Conservation (phyloP, 305 asterid genomes). For the Caryopteris hybrid region DNA sequence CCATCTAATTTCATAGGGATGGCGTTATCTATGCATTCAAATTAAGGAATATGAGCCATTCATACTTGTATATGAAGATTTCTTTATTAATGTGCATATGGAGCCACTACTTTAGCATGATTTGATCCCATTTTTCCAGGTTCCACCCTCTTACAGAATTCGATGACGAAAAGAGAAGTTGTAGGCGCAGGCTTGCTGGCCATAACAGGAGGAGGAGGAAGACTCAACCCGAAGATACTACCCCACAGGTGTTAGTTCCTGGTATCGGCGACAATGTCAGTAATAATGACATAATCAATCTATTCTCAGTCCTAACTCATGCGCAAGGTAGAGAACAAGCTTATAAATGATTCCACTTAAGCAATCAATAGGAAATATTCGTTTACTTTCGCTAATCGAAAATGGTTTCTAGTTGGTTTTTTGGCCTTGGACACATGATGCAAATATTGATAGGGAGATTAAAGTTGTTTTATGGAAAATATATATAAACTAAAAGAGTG, state of each 20-base stretch:
- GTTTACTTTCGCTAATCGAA: background rate
- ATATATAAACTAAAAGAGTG: background rate
- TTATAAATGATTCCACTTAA: background rate
- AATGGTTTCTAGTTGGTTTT: conserved; percentile 9
- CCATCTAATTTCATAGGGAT: background rate
- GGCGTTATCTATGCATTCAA: background rate
- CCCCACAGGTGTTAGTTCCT: conserved; percentile 40
- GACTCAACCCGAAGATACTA: conserved; percentile 68
- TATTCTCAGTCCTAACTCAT: conserved; percentile 56
- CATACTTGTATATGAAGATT: background rate
- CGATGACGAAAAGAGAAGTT: conserved; percentile 96
- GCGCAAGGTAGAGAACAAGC: conserved; percentile 49
- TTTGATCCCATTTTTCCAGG: conserved; percentile 39
- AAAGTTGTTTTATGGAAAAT: background rate
- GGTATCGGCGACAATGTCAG: conserved; percentile 35
- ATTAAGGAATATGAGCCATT: background rate
- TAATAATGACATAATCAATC: conserved; percentile 55
- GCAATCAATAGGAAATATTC: conserved; percentile 1
- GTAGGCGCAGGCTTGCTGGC: conserved; percentile 96
- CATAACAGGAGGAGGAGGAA: conserved; percentile 97
- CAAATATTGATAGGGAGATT: background rate
- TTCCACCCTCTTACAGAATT: conserved; percentile 88
- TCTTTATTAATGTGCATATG: background rate
- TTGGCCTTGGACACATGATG: background rate
- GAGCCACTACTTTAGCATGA: too few relatives aligned